Evolutionary conservation across 2,329 filamentous ascomycete genomes (phyloP).

Genomic region (Truncatella angustata): DNA sequence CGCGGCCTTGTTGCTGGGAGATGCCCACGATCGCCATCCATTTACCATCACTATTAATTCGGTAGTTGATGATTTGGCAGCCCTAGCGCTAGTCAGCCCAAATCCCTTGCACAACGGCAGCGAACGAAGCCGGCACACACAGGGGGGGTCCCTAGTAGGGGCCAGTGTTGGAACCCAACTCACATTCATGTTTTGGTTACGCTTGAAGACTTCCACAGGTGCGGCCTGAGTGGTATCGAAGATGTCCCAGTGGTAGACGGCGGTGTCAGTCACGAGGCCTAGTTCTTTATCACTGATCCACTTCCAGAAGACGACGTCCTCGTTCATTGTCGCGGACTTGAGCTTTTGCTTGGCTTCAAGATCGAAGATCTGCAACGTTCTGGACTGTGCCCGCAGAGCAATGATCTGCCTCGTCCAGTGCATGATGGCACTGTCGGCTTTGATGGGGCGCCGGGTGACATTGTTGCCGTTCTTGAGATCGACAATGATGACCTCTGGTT

Average conservation of each 20-base stretch:
- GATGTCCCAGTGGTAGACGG: slow-evolving; percentile 97
- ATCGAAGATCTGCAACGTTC: slow-evolving; percentile 97
- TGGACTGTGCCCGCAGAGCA: slow-evolving; percentile 88
- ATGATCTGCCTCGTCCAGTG: slow-evolving; percentile 97
- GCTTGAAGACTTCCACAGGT: slow-evolving; percentile 90
- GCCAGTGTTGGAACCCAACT: slow-evolving; percentile 30
- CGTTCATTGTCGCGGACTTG: slow-evolving; percentile 94
- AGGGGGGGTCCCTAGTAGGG: background rate
- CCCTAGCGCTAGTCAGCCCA: slow-evolving; percentile 48
- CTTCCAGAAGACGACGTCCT: slow-evolving; percentile 99
- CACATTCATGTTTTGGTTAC: slow-evolving; percentile 85
- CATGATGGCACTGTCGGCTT: slow-evolving; percentile 99
- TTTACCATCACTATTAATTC: slow-evolving; percentile 90
- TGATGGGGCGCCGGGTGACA: slow-evolving; percentile 91
- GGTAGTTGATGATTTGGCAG: slow-evolving; percentile 99
- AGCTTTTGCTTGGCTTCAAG: slow-evolving; percentile 90
- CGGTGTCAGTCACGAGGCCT: slow-evolving; percentile 85
- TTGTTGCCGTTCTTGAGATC: slow-evolving; percentile 98
- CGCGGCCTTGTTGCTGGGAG: slow-evolving; percentile 86
- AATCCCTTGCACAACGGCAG: background rate
- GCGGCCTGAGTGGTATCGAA: slow-evolving; percentile 77
- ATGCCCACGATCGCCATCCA: slow-evolving; percentile 99
- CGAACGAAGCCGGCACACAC: background rate
- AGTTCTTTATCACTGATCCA: slow-evolving; percentile 91
- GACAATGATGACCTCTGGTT: slow-evolving; percentile 94